Base-by-base conservation (phyloP, 305 asterid species). In the Fraxinus latifolia region DNA sequence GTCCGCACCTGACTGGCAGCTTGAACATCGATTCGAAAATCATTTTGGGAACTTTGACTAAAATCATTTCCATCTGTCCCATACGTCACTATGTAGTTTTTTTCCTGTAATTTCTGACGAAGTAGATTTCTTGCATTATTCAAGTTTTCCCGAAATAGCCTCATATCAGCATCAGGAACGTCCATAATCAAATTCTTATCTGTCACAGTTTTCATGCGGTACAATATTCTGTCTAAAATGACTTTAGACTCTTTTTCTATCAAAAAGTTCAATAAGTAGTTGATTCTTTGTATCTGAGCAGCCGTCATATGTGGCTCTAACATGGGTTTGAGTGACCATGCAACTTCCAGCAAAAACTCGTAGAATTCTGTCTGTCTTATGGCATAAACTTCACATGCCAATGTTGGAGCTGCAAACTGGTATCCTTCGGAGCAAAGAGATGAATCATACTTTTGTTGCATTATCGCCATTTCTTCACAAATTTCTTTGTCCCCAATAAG, bases 401-500 rank as follows among this genome's bases (percentile, higher is more conserved):
- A 84, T 83, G 80, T 82, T 73, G 84, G 74, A 81, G 85, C 72
- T 0, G 83, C 76, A 21, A 19, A 25, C 53, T 84, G 83, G 37
- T 60, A 85, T 74, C 83, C 89, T 73, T 68, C 83, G 58, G 88
- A 77, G 85, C 85, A 79, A 21, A 62, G 4, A 15, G 89, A 21
- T 8, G 79, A 23, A 86, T 79, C 88, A 1, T 85, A 81, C 77
- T 87, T 88, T 82, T 78, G 92, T 82, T 90, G 94, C 85, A 96
- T 83, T 78, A 50, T 82, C 79, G 87, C 87, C 97, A 94, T 91
- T 86, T 96, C 99, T 29, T 87, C 89, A 82, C 98, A 94, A 36
- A 89, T 89, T 87, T 93, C 97, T 88, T 87, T 86, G 82, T 94
- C 93, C 17, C 92, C 97, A 15, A 96, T 79, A 33, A 96, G 93